phyloP scores from a whole-genome alignment of 2,329 filamentous ascomycete genomes.

The Drechslerella coelobrocha region DNA sequence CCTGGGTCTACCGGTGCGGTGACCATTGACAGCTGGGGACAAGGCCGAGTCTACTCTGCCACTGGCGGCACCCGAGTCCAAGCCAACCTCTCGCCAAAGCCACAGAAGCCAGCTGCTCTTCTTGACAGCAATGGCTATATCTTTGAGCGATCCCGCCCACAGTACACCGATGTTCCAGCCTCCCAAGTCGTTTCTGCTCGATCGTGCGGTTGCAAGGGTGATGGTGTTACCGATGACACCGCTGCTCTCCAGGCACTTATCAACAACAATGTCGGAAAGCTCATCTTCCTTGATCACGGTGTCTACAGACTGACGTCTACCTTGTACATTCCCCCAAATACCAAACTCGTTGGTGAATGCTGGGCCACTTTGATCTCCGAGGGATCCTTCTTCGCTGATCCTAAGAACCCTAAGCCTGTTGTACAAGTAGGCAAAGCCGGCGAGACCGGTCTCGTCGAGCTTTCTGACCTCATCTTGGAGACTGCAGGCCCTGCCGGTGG shows the following conservation, averaged over 20 bases:
- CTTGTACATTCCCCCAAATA: slow-evolving; percentile 46
- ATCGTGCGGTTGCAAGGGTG: slow-evolving; percentile 80
- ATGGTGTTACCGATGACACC: slow-evolving; percentile 87
- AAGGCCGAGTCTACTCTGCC: slow-evolving; percentile 67
- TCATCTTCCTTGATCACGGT: slow-evolving; percentile 79
- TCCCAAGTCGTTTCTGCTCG: slow-evolving; percentile 83
- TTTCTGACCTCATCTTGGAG: slow-evolving; percentile 74
- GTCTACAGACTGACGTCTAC: slow-evolving; percentile 75
- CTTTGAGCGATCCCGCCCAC: slow-evolving; percentile 85
- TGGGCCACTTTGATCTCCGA: slow-evolving; percentile 66
- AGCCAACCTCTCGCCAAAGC: slow-evolving; percentile 63
- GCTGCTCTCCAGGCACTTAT: slow-evolving; percentile 75
- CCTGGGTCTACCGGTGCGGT: slow-evolving; percentile 34
- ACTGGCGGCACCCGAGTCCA: slow-evolving; percentile 66
- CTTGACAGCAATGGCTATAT: slow-evolving; percentile 70
- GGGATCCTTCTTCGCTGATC: slow-evolving; percentile 66
- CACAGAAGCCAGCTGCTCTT: slow-evolving; percentile 70
- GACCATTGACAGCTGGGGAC: slow-evolving; percentile 45
- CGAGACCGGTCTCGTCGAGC: slow-evolving; percentile 71
- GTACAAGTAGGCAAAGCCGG: slow-evolving; percentile 71
- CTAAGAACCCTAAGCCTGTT: slow-evolving; percentile 68
- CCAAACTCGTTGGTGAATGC: slow-evolving; percentile 68
- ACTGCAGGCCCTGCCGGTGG: slow-evolving; percentile 72
- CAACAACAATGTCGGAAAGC: slow-evolving; percentile 67
- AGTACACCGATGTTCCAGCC: slow-evolving; percentile 75